A percentile compares a stretch with the other conserved stretches of the same genome.
Evolutionary conservation across 208 protist genomes (phyloP).

Genomic region (Leishmania major): DNA sequence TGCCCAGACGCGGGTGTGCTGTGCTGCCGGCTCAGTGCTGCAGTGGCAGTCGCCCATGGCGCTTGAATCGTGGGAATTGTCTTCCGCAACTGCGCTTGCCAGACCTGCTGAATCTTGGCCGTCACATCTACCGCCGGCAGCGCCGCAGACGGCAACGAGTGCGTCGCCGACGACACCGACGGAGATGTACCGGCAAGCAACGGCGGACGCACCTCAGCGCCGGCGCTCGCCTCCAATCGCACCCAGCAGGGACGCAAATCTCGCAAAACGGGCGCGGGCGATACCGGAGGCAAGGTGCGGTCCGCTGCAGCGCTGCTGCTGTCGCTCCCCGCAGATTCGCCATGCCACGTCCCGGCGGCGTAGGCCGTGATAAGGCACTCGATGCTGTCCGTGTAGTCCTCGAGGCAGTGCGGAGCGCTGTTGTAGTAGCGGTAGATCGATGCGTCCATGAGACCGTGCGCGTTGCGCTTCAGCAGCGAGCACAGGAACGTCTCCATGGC

Average conservation of each 20-base stretch:
- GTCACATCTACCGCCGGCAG: slow-evolving; percentile 25
- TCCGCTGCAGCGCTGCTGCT: neutral
- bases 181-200: neutral
- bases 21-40: neutral
- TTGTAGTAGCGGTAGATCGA: slow-evolving; percentile 51
- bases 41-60: neutral
- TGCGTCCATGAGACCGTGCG: slow-evolving; percentile 50
- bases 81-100: slow-evolving; percentile 8
- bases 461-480: slow-evolving; percentile 49
- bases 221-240: slow-evolving; percentile 4
- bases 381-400: slow-evolving; percentile 48
- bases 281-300: neutral
- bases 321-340: slow-evolving; percentile 4
- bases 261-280: neutral
- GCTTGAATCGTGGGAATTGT: neutral
- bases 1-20: neutral
- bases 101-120: slow-evolving; percentile 10
- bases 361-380: slow-evolving; percentile 43
- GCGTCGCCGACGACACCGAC: neutral
- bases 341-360: slow-evolving; percentile 6
- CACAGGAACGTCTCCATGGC: slow-evolving; percentile 47
- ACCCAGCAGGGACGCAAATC: slow-evolving; percentile 22
- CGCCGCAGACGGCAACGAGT: neutral
- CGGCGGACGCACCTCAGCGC: neutral
- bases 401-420: slow-evolving; percentile 48